Evolutionary conservation across 2,329 filamentous ascomycete genomes (phyloP).

Genomic region (Trichoderma citrinoviride): DNA sequence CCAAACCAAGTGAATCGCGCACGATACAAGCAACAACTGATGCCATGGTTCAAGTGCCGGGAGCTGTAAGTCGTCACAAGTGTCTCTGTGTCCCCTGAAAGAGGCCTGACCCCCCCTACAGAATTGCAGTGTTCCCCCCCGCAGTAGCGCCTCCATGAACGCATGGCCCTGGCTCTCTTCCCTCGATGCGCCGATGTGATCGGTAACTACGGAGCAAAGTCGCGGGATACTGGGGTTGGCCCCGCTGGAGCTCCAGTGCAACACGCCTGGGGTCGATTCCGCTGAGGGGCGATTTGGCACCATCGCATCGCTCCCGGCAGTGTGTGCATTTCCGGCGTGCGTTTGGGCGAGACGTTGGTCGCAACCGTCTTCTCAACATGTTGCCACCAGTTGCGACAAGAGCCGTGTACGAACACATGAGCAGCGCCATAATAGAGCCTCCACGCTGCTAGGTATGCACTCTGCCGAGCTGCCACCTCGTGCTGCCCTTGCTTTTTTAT

Average conservation of each 20-base stretch:
- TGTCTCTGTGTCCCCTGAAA: background rate
- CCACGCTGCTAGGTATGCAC: background rate
- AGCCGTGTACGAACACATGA: background rate
- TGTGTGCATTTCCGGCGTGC: background rate
- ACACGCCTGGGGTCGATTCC: background rate
- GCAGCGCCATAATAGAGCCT: background rate
- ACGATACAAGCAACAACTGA: background rate
- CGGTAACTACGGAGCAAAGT: background rate
- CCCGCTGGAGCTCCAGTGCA: background rate
- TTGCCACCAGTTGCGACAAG: too few species aligned
- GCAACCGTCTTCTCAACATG: too few species aligned
- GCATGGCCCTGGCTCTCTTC: background rate
- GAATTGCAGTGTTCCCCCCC: background rate
- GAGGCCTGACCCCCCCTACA: background rate
- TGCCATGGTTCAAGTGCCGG: background rate
- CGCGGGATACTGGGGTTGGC: slow-evolving; percentile 9
- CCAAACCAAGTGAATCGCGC: background rate
- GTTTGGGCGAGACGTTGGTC: background rate
- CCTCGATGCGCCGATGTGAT: background rate
- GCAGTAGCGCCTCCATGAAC: slow-evolving; percentile 1
- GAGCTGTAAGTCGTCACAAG: background rate
- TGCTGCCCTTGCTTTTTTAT: too few species aligned
- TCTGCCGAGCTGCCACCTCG: background rate
- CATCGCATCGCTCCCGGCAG: background rate
- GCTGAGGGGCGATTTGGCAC: background rate